Percentiles rank a stretch among this genome's conserved stretches.
Conservation (phyloP, 805 yeast genomes). For the Wickerhamiella siamensis region DNA sequence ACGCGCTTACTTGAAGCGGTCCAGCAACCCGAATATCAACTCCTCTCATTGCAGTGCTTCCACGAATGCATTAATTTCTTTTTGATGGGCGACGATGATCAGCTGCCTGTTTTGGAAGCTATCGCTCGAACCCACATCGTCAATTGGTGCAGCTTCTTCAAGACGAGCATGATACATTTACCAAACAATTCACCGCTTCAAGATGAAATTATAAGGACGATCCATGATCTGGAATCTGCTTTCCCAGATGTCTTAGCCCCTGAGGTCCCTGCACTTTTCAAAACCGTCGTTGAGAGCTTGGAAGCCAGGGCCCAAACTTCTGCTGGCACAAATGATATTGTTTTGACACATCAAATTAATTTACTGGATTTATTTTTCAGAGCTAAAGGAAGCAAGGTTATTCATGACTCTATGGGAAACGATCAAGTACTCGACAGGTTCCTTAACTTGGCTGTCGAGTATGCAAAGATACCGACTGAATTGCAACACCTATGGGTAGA, state of each 20-base stretch:
- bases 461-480: conserved; percentile 32
- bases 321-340: conserved; percentile 6
- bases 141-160: conserved; percentile 11
- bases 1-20: conserved; percentile 14
- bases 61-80: conserved; percentile 22
- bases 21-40: conserved; percentile 8
- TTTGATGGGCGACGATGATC: conserved; percentile 21
- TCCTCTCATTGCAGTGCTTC: conserved; percentile 23
- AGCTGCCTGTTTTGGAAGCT: conserved; percentile 12
- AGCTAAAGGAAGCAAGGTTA: conserved; percentile 2
- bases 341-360: conserved; percentile 12
- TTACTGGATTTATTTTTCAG: conserved; percentile 12
- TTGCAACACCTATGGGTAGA: conserved; percentile 33
- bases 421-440: conserved; percentile 7
- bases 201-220: conserved; percentile 14
- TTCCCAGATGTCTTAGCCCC: conserved; percentile 14
- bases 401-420: not conserved
- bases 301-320: not conserved
- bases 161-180: not conserved
- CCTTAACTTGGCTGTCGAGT: conserved; percentile 21
- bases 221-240: conserved; percentile 16
- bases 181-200: conserved; percentile 8
- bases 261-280: conserved; percentile 10
- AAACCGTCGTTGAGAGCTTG: conserved; percentile 4
- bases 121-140: conserved; percentile 11